Percentiles rank a stretch among this genome's conserved stretches.
phyloP scores from a whole-genome alignment of 345 rosid genomes.

The Citrus medica region DNA sequence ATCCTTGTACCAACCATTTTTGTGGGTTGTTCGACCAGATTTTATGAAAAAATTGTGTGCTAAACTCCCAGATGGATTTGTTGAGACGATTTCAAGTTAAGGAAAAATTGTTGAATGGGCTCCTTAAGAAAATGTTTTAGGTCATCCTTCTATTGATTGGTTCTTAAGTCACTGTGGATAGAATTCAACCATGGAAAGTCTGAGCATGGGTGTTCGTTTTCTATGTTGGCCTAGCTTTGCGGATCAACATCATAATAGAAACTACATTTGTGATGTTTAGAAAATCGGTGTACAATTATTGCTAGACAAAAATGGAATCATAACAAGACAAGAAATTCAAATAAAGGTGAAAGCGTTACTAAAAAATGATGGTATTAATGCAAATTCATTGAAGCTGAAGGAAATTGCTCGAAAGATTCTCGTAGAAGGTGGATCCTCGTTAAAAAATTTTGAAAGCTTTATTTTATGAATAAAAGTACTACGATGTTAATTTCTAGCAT shows the following conservation, averaged over 20 bases:
- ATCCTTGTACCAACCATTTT: slow-evolving; percentile 19
- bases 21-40: slow-evolving; percentile 28
- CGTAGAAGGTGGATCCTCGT: slow-evolving; percentile 29
- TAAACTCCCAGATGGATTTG: slow-evolving; percentile 20
- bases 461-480: not conserved
- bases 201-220: slow-evolving; percentile 29
- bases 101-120: slow-evolving; percentile 29
- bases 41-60: not conserved
- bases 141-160: slow-evolving; percentile 21
- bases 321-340: slow-evolving; percentile 22
- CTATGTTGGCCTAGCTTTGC: slow-evolving; percentile 35
- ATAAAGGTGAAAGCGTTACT: slow-evolving; percentile 18
- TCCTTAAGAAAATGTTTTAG: slow-evolving; percentile 26
- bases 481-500: not conserved
- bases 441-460: slow-evolving; percentile 22
- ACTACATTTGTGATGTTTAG: too few relatives aligned
- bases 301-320: slow-evolving; percentile 22
- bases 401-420: slow-evolving; percentile 24
- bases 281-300: not conserved
- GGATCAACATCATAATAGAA: slow-evolving; percentile 21
- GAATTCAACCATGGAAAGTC: slow-evolving; percentile 32
- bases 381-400: slow-evolving; percentile 18
- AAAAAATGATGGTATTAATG: slow-evolving; percentile 6
- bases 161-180: slow-evolving; percentile 36
- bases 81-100: not conserved